Evolutionary conservation across 2,329 filamentous ascomycete species (phyloP).

Genomic region (Hypoxylon sp.): DNA sequence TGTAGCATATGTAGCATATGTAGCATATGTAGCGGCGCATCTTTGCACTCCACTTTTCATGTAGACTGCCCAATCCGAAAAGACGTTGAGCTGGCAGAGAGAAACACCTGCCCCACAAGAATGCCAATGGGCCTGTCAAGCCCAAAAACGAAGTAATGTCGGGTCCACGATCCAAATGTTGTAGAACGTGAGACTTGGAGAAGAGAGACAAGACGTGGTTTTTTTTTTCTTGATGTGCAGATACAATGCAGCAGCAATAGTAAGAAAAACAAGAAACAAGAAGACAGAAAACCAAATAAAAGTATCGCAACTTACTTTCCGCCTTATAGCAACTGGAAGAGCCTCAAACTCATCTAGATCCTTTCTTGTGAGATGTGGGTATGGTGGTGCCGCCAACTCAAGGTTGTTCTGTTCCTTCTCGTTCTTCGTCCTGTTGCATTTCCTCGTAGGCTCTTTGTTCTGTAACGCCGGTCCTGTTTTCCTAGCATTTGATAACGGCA

Average conservation of each 20-base stretch:
- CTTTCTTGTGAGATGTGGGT: conserved; percentile 52
- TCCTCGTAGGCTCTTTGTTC: conserved; percentile 20
- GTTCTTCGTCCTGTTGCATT: conserved; percentile 35
- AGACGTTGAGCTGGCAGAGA: conserved; percentile 15
- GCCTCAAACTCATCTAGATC: conserved; percentile 61
- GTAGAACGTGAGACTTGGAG: conserved; percentile 6
- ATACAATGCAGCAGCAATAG: not conserved
- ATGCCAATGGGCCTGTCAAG: conserved; percentile 24
- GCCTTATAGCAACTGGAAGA: conserved; percentile 61
- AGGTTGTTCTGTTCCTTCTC: conserved; percentile 32
- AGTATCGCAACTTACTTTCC: conserved; percentile 58
- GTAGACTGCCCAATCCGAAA: conserved; percentile 30
- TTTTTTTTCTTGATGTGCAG: not conserved
- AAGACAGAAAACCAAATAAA: conserved; percentile 16
- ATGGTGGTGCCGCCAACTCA: conserved; percentile 30
- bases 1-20: no score
- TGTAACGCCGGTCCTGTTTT: conserved; percentile 18
- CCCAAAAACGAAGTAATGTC: conserved; percentile 6
- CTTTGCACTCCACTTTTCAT: conserved; percentile 25
- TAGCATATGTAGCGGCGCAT: conserved; percentile 35
- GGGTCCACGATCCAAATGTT: conserved; percentile 9
- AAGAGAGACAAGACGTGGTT: conserved; percentile 5
- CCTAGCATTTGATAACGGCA: conserved; percentile 33
- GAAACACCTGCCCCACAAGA: conserved; percentile 29
- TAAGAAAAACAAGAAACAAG: conserved; percentile 17